phyloP scores from a whole-genome alignment of 306 rosid species.

The Trifolium subterraneum region DNA sequence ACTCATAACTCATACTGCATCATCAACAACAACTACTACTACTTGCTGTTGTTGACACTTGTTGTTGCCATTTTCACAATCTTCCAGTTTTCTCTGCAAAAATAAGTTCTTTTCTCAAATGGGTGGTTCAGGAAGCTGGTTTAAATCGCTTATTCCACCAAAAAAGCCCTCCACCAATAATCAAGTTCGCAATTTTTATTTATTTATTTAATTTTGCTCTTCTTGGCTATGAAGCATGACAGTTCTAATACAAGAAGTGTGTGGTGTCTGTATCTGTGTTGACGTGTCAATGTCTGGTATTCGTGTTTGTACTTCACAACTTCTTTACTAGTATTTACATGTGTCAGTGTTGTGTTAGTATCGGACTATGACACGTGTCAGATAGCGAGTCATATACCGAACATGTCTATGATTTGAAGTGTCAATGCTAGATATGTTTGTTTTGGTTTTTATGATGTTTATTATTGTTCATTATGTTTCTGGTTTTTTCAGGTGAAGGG shows the following conservation, averaged over 20 bases:
- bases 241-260: too few relatives aligned
- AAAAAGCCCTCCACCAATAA: slow-evolving; percentile 57
- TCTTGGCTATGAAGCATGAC: too few relatives aligned
- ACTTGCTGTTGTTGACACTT: not conserved
- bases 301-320: too few relatives aligned
- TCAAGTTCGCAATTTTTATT: slow-evolving; percentile 46
- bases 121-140: slow-evolving; percentile 88
- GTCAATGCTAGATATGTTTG: too few relatives aligned
- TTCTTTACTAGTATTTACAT: too few relatives aligned
- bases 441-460: slow-evolving; percentile 2
- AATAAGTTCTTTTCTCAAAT: slow-evolving; percentile 46
- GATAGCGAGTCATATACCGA: not conserved
- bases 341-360: not conserved
- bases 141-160: slow-evolving; percentile 67
- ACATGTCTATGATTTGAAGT: not conserved
- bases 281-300: too few relatives aligned
- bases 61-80: not conserved
- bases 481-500: slow-evolving; percentile 55
- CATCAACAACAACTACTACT: not conserved
- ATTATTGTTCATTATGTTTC: not conserved
- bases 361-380: not conserved
- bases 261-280: too few relatives aligned
- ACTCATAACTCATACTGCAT: not conserved
- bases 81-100: slow-evolving; percentile 2
- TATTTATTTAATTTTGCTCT: too few relatives aligned